Evolutionary conservation across 1,139 yeast species (phyloP), one percentile per base, ranked within the genome.

Genomic region (Magnusiomyces paraingens): DNA sequence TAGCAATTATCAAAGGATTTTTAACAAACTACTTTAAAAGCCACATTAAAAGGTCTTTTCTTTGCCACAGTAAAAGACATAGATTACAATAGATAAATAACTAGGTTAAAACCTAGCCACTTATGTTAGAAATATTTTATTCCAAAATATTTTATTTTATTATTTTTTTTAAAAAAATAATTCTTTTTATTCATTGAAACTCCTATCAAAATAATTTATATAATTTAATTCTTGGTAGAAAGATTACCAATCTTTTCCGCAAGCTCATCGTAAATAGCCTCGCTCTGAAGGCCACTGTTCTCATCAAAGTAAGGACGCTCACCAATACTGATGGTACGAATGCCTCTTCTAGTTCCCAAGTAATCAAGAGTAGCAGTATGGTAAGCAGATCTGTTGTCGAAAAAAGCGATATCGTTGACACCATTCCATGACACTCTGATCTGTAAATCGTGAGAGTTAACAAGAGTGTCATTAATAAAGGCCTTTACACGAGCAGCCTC

Each of bases 281-380:
- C 79, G 64, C 84, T 74, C 64, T 80, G 83, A 39, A 82, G 74
- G 63, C 76, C 75, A 26, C 83, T 77, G 22, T 69, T 63, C 20
- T 76, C 73, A 61, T 80, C 82, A 63, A 76, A 80, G 67, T 56
- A 75, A 38, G 84, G 84, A 46, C 68, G 66, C 58, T 80, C 84
- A 42, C 82, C 84, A 60, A 81, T 73, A 0, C 83, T 72, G 4
- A 82, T 79, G 21, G 80, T 84, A 64, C 86, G 73, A 35, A 81
- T 78, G 32, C 84, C 84, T 59, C 79, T 84, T 65, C 84, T 73
- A 36, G 78, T 71, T 2, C 53, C 54, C 26, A 43, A 40, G 50
- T 59, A 45, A 26, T 50, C 55, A 18, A 8, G 14, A 5, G 55
- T 59, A 11, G 65, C 64, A 35, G 59, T 54, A 56, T 63, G 66